Evolutionary conservation across 129 eudicot genomes (phyloP).

Genomic region (Sambucus nigra): DNA sequence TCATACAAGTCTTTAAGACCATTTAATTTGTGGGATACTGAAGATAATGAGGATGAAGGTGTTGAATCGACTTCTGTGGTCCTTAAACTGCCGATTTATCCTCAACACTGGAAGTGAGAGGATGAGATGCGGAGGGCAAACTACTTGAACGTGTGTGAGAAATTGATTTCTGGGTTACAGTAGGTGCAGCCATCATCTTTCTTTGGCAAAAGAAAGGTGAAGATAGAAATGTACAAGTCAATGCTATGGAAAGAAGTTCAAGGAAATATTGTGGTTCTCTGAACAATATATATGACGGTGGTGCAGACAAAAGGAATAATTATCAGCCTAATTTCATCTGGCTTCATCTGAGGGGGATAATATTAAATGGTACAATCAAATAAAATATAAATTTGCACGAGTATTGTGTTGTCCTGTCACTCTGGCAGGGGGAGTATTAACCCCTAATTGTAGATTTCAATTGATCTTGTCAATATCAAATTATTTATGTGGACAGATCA

Average conservation of each 20-base stretch:
- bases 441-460: too few species aligned
- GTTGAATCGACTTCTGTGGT: slow-evolving; percentile 6
- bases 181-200: too few species aligned
- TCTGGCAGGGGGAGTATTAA: too few species aligned
- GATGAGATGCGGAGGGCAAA: slow-evolving; percentile 15
- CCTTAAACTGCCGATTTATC: slow-evolving; percentile 12
- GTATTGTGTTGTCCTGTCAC: too few species aligned
- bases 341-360: too few species aligned
- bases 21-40: background rate
- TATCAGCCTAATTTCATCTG: too few species aligned
- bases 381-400: too few species aligned
- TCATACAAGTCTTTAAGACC: slow-evolving; percentile 15
- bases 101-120: background rate
- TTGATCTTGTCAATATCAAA: too few species aligned
- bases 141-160: slow-evolving; percentile 15
- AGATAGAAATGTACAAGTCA: too few species aligned
- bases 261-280: background rate
- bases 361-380: too few species aligned
- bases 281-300: slow-evolving; percentile 1
- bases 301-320: slow-evolving; percentile 17
- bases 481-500: too few species aligned
- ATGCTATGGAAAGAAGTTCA: background rate
- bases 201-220: too few species aligned
- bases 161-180: background rate
- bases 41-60: slow-evolving; percentile 11